Evolutionary conservation across 2,329 filamentous ascomycete species (phyloP).

Genomic region (Stylonectria norvegica): DNA sequence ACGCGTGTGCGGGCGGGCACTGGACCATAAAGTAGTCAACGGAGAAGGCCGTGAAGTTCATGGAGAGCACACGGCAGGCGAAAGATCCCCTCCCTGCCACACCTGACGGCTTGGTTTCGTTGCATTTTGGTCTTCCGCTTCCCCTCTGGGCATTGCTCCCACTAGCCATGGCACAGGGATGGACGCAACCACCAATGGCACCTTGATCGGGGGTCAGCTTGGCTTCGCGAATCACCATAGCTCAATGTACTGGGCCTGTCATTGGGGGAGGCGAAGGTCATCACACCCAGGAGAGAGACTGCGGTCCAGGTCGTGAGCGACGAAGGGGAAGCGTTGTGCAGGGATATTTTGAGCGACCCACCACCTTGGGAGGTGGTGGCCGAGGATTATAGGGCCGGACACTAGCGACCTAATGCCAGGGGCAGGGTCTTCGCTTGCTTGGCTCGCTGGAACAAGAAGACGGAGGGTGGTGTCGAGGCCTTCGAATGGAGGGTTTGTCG

Average conservation of each 20-base stretch:
- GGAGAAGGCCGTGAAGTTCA: constrained; percentile 18
- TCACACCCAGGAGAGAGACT: neutral
- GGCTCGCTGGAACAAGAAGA: no score
- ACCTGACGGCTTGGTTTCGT: constrained; percentile 13
- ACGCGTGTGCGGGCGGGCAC: constrained; percentile 25
- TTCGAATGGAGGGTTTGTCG: neutral
- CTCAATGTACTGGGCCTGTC: constrained; percentile 12
- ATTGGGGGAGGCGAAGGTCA: constrained; percentile 19
- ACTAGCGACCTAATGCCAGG: constrained; percentile 1
- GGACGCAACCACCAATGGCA: constrained; percentile 25
- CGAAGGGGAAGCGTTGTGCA: neutral
- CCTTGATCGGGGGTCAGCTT: constrained; percentile 13
- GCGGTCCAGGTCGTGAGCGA: neutral
- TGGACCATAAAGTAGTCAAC: constrained; percentile 29
- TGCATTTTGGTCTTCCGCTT: constrained; percentile 23
- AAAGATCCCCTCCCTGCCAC: constrained; percentile 15
- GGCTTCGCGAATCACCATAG: constrained; percentile 15
- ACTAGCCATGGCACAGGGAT: constrained; percentile 17
- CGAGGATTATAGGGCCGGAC: neutral
- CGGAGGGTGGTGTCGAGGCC: no score
- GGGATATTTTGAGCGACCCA: neutral
- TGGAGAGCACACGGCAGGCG: constrained; percentile 4
- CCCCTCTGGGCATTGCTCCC: constrained; percentile 19
- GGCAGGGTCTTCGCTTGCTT: neutral
- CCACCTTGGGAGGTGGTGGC: neutral